These are phyloP conservation scores for Coemansia sp. DNA, from an alignment of 192 early-diverging fungal genomes.

Conservation along the genomic window DNA sequence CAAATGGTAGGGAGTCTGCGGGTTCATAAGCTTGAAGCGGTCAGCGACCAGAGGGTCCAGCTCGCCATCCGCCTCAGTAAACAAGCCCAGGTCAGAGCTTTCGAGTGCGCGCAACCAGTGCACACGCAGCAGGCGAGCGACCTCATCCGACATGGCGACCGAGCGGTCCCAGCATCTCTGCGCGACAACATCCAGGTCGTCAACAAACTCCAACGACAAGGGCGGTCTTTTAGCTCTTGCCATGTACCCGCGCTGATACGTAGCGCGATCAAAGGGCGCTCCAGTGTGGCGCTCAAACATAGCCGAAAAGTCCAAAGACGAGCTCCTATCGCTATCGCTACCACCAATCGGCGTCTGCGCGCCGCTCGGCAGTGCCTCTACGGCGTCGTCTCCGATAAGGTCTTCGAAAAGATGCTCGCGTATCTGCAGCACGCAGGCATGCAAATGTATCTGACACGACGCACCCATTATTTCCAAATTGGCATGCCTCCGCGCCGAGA, in stretches of 20 bases:
- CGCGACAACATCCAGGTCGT: conserved; percentile 33
- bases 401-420: conserved; percentile 54
- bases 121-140: conserved; percentile 32
- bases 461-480: conserved; percentile 53
- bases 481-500: conserved; percentile 51
- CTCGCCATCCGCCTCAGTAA: background rate
- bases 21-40: conserved; percentile 52
- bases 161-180: conserved; percentile 41
- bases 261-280: conserved; percentile 20
- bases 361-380: background rate
- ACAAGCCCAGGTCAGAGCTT: background rate
- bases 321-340: conserved; percentile 4
- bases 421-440: conserved; percentile 50
- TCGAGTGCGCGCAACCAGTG: conserved; percentile 36
- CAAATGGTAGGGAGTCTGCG: conserved; percentile 53
- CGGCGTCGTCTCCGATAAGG: conserved; percentile 13
- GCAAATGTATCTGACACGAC: conserved; percentile 45
- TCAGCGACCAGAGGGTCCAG: conserved; percentile 34
- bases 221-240: conserved; percentile 35
- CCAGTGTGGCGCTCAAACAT: conserved; percentile 35
- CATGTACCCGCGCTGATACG: conserved; percentile 41
- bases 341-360: background rate
- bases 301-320: conserved; percentile 24
- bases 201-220: conserved; percentile 29
- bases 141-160: conserved; percentile 41